Base-by-base conservation (phyloP, 1,284 basidiomycete genomes). In the Ceratobasidium sp. region DNA sequence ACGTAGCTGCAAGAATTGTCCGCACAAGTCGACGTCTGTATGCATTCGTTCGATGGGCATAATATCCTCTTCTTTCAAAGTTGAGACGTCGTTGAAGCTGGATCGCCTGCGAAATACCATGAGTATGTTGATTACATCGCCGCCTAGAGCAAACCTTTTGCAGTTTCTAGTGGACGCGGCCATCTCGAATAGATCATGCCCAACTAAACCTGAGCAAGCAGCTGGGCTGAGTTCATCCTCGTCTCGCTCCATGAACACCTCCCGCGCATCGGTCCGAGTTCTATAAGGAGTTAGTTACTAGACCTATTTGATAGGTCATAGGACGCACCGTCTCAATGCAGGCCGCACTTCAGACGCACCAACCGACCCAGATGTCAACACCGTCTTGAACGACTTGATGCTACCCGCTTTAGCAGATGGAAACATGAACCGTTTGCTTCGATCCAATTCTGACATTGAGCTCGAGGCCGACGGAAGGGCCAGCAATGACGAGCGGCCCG, bases 11-110 rank as follows among this genome's bases (percentile, higher is more conserved):
- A 72, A 43, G 25, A 64, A 72, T 20, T 72, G 71, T 1, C 54
- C 49, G 42, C 69, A 70, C 13, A 73, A 34, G 8, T 69, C 71
- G 15, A 73, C 69, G 47, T 73, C 72, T 29, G 57, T 71, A 8
- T 42, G 35, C 69, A 73, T 68, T 6, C 70, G 55, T 27, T 73
- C 64, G 12, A 40, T 17, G 7, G 56, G 32, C 4, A 60, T 42
- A 20, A 29, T 29, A 29, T 54, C 38, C 13, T 32, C 34, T 15
- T 50, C 57, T 22, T 68, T 49, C 25, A 50, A 69, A 25, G 72
- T 65, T 12, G 40, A 35, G 25, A 65, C 17, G 27, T 65, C 50
- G 22, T 50, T 65, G 12, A 73, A 31, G 31, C 71, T 73, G 31
- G 53, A 62, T 20, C 72, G 64, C 31, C 72, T 73, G 43, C 1